Evolutionary conservation across 2,329 filamentous ascomycete genomes (phyloP), one percentile per base, ranked within the genome.

Genomic region (Zymoseptoria crescenta): DNA sequence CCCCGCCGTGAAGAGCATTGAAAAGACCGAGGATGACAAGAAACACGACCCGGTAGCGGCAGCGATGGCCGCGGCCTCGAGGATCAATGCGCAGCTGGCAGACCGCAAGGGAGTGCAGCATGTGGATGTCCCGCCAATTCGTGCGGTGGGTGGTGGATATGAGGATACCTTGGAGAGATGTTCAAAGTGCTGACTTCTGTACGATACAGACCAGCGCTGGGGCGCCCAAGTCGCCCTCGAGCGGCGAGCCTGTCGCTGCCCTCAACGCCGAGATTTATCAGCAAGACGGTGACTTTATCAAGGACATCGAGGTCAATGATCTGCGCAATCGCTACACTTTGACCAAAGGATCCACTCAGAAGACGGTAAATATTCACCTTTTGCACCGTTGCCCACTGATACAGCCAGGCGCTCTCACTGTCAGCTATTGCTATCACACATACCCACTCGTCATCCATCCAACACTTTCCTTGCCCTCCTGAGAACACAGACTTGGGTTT

Each of bases 261-360:
- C 82, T 95, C 74, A 91, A 93, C 69, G 86, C 87, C 69, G 91
- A 95, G 70, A 88, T 96, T 74, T 97, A 97, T 73, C 88, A 96
- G 68, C 88, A 92, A 62, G 94, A 97, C 73, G 94, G 94, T 69
- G 94, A 99, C 77, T 97, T 89, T 74, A 97, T 99, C 77, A 94
- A 95, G 76, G 94, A 99, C 72, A 96, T 99, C 72, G 94, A 97
- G 80, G 91, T 99, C 80, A 99, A 99, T 76, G 93, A 97, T 76
- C 79, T 97, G 71, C 88, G 93, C 65, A 99, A 97, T 74, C 89
- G 93, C 69, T 99, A 99, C 76, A 88, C 92, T 74, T 83, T 99
- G 79, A 99, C 93, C 65, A 97, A 96, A 81, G 91, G 92, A 71
- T 89, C 91, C 70, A 96, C 91, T 66, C 94, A 97, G 82, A 96